Conservation (phyloP, 2,329 filamentous ascomycete genomes). For the Fusarium chuoi region DNA sequence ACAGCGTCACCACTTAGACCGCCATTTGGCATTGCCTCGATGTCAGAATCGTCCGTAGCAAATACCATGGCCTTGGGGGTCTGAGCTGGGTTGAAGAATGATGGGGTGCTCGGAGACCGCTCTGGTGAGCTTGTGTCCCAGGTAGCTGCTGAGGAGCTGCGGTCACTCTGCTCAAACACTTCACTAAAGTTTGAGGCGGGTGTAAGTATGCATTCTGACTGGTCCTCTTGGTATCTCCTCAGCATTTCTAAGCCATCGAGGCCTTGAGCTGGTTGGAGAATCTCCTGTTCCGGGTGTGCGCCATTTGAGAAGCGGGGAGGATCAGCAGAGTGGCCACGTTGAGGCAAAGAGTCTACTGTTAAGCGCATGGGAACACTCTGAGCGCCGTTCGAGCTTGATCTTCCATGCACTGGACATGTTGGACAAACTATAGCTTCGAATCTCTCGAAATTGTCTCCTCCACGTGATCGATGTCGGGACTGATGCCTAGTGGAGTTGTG, state of each 20-base stretch:
- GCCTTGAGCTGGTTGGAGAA: background rate
- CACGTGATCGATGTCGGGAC: background rate
- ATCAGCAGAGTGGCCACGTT: background rate
- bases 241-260: background rate
- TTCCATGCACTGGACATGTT: slow-evolving; percentile 24
- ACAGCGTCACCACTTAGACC: background rate
- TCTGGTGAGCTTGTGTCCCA: slow-evolving; percentile 18
- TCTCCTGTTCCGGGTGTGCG: slow-evolving; percentile 45
- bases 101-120: slow-evolving; percentile 28
- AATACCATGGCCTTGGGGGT: slow-evolving; percentile 45
- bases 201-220: background rate
- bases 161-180: slow-evolving; percentile 28
- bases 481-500: background rate
- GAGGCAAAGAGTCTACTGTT: background rate
- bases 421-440: slow-evolving; percentile 14
- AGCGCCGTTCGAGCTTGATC: background rate
- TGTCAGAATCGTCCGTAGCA: slow-evolving; percentile 3
- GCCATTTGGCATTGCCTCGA: slow-evolving; percentile 1
- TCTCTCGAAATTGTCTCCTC: background rate
- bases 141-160: slow-evolving; percentile 23
- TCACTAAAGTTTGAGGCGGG: slow-evolving; percentile 10
- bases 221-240: background rate
- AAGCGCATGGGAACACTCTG: background rate
- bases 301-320: slow-evolving; percentile 31
- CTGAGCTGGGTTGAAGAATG: slow-evolving; percentile 38